Base-by-base conservation (phyloP, 768 basidiomycete genomes). In the Psilocybe cyanescens region DNA sequence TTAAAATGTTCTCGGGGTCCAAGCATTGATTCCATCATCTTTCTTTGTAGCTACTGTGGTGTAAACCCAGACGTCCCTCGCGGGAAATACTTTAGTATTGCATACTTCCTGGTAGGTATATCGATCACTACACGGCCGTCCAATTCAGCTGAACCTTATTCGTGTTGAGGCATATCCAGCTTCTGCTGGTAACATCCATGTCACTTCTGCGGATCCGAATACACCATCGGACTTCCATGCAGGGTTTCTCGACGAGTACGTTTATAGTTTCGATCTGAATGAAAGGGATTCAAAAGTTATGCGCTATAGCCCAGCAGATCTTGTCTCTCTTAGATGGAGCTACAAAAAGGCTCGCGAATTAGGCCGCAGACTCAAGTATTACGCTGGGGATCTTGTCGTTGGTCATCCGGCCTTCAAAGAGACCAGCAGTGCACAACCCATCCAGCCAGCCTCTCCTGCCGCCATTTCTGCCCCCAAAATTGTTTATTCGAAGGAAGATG, bases 301-400 rank as follows among this genome's bases (percentile, higher is more conserved):
- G 19, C 44, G 11, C 19, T 3, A 19, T 11, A 82, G 80, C 12
- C 70, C 75, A 3, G 75, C 76, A 11, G 84, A 86, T 65, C 19
- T 89, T 7, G 77, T 68, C 0, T 71, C 79, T 19, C 63, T 87
- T 47, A 74, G 74, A 56, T 83, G 83, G 78, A 75, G 68, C 0
- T 89, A 88, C 70, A 90, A 89, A 63, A 79, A 78, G 57, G 57
- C 69, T 3, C 78, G 87, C 1, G 87, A 90, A 72, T 62, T 85
- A 8, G 74, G 76, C 3, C 80, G 88, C 37, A 82, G 88, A 14
- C 85, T 87, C 80, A 67, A 74, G 5, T 55, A 65, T 29, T 81
- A 76, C 62, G 73, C 77, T 45, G 82, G 83, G 2, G 81, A 80
- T 55, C 63, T 75, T 4, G 48, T 58, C 11, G 59, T 63, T 4